phyloP scores from a whole-genome alignment of 2,329 filamentous ascomycete genomes.

The Sarocladium brachiariae region DNA sequence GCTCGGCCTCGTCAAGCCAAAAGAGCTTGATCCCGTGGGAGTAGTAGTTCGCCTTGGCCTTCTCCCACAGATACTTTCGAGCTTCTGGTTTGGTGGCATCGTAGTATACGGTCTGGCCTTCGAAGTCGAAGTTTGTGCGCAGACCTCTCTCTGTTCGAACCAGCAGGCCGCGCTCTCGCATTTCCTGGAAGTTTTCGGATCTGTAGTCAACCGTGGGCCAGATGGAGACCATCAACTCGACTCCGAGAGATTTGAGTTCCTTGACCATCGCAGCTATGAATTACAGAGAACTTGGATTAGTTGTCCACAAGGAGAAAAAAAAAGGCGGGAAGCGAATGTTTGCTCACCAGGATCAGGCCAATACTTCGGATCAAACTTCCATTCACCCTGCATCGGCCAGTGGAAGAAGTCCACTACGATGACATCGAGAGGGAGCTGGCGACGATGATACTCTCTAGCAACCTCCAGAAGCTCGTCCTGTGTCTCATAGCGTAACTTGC shows the following conservation, averaged over 20 bases:
- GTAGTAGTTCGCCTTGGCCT: conserved; percentile 54
- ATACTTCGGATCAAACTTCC: conserved; percentile 57
- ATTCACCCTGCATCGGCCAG: conserved; percentile 60
- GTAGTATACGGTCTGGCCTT: conserved; percentile 53
- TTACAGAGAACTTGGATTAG: neutral
- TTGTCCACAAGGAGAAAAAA: neutral
- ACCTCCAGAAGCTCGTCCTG: conserved; percentile 57
- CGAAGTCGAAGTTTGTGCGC: conserved; percentile 50
- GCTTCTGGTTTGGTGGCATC: conserved; percentile 58
- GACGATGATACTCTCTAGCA: conserved; percentile 50
- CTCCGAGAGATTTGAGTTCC: conserved; percentile 49
- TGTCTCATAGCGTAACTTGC: conserved; percentile 58
- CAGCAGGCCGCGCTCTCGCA: conserved; percentile 53
- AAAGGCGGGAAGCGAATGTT: conserved; percentile 17
- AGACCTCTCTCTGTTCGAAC: conserved; percentile 55
- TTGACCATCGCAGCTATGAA: conserved; percentile 50
- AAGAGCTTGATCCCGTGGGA: conserved; percentile 55
- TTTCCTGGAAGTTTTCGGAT: conserved; percentile 54
- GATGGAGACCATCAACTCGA: conserved; percentile 63
- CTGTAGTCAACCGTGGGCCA: conserved; percentile 59
- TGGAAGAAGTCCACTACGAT: conserved; percentile 66
- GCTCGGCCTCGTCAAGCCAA: conserved; percentile 65
- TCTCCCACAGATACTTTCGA: conserved; percentile 52
- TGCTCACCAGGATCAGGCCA: conserved; percentile 52
- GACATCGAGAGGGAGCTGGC: conserved; percentile 52